Evolutionary conservation across 2,329 filamentous ascomycete genomes (phyloP), one percentile per base, ranked within the genome.

Genomic region (Chaetomium globosum): DNA sequence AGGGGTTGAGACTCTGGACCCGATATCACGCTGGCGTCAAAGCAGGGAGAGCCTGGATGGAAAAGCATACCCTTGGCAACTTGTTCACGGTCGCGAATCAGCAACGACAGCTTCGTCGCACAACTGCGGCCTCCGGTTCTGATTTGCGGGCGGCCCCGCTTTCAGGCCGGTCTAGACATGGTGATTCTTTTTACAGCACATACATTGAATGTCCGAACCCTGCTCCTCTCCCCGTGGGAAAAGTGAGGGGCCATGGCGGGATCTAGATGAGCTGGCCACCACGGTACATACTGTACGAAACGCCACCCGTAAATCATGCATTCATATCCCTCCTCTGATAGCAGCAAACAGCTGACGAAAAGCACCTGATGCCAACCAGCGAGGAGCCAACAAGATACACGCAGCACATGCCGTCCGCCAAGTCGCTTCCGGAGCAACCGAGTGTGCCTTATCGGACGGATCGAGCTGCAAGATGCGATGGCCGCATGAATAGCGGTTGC

Each of bases 81-180:
- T 28, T 31, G 39, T 33, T 26, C 36, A n/a, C 48, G 26, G 26
- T 49, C 33, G 33, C 61, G 46, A 63, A 63, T 63, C 61, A 63
- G 39, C 23, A 23, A 23, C 21, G 33, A 21, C 31, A 26, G 9
- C 23, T 43, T 46, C 10, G 54, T 63, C 49, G 23, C 61, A 53
- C 54, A 46, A 8, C 54, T 39, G 52, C 43, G 53, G 9, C 19
- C 21, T 21, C 1, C 9, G 5, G n/a, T 49, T 53, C 6, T 28
- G 49, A 63, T 63, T 21, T 43, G 52, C 28, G 8, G 60, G 2
- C 39, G 31, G 43, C 54, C 55, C 61, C 61, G 58, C 61, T 52
- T 59, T 48, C 49, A 36, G 49, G 48, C 55, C 56, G 48, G 36
- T 58, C 55, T 64, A 36, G 49, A 59, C 55, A 52, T 33, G 31